Percentiles rank a stretch among this genome's conserved stretches.
Evolutionary conservation across 2,329 filamentous ascomycete genomes (phyloP).

Genomic region (Neonectria punicea): DNA sequence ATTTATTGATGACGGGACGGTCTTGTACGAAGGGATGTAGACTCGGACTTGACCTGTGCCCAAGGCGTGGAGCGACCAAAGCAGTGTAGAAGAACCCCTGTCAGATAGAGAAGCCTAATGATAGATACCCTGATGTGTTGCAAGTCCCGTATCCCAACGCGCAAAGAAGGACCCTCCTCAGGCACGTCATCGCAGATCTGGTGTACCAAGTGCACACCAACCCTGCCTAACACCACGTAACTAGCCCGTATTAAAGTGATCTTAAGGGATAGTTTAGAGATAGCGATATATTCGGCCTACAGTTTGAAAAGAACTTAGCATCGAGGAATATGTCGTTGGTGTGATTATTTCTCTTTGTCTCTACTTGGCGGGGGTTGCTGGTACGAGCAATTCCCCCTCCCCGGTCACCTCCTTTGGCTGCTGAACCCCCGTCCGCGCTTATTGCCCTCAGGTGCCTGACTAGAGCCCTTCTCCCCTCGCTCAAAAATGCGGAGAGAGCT

Average conservation of each 20-base stretch:
- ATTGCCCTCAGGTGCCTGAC: conserved; percentile 6
- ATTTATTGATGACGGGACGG: conserved; percentile 17
- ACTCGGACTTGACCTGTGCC: conserved; percentile 16
- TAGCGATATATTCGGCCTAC: too few species aligned
- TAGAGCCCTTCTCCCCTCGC: background rate
- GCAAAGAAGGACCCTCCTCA: background rate
- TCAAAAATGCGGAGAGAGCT: conserved; percentile 8
- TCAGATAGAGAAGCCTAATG: conserved; percentile 28
- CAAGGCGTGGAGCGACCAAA: conserved; percentile 19
- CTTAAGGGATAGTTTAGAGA: too few species aligned
- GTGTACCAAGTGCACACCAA: too few species aligned
- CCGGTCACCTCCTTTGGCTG: background rate
- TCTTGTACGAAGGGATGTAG: conserved; percentile 13
- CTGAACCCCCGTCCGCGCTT: background rate
- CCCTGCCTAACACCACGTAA: too few species aligned
- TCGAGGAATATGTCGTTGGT: too few species aligned
- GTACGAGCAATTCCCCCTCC: background rate
- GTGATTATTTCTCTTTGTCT: too few species aligned
- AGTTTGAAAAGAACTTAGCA: too few species aligned
- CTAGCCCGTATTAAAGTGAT: too few species aligned
- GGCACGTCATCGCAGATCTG: too few species aligned
- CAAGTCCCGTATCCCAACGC: background rate
- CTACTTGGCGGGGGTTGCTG: too few species aligned
- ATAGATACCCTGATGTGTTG: conserved; percentile 30
- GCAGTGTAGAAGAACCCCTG: conserved; percentile 25